Evolutionary conservation across 108 stramenopile genomes (phyloP), one percentile per base, ranked within the genome.

Genomic region (Fragilaria crotonensis): DNA sequence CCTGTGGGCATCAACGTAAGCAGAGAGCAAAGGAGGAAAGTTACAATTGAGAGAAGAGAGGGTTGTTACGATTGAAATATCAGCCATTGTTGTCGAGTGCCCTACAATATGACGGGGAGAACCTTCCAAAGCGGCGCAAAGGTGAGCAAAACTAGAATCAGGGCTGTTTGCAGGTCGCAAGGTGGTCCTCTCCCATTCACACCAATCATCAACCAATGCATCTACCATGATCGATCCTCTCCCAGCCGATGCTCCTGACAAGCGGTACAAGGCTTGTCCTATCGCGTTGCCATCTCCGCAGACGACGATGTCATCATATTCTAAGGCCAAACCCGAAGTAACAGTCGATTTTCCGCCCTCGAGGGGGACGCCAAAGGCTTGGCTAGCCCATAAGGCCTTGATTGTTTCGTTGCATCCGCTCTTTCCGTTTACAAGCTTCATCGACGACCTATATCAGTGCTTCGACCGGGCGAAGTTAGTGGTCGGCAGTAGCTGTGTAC

Each of bases 251-350:
- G 30, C 17, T 31, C 30, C 26, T 36, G 19, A 19, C 19, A 70
- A 50, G 1, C 48, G 44, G 1, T 61, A 44, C 22, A 92, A 44
- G 2, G 88, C 86, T 63, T 84, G 84, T 72, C 68, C 61, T 58
- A 89, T 88, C 54, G 77, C 82, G 51, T 93, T 93, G 4, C 91
- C 91, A 0, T 86, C 90, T 29, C 87, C 88, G 3, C 70, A 73
- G 30, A 84, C 59, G 27, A 75, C 59, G 11, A 49, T 54, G 48
- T 76, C 68, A 30, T 63, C 60, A 46, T 75, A 64, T 0, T 85
- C 33, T 36, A 87, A 58, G 18, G 69, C 57, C 17, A 81, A 74
- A 4, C 75, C 73, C 33, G 64, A 67, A 11, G 66, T 62, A 48
- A 73, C 59, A 9, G 63, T 64, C 23, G 62, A 30, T 3, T 52